Evolutionary conservation across 192 early-diverging fungal species (phyloP).

Genomic region (Fimicolochytrium jonesii): DNA sequence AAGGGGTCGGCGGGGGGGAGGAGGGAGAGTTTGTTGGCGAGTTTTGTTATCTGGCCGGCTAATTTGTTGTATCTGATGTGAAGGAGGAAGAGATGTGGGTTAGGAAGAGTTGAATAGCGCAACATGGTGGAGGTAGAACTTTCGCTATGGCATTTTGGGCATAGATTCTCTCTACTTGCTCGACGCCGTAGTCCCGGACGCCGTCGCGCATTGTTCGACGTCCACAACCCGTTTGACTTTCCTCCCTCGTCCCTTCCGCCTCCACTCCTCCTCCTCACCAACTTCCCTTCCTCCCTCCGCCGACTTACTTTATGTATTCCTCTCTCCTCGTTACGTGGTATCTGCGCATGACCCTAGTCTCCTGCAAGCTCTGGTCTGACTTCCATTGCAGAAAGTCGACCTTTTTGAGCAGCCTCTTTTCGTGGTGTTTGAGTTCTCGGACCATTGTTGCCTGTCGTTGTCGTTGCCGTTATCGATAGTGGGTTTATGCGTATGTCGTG

Average conservation of each 20-base stretch:
- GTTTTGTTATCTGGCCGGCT: conserved; percentile 72
- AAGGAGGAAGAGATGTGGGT: background rate
- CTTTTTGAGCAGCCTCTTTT: conserved; percentile 92
- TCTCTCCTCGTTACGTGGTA: conserved; percentile 87
- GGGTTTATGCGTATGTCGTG: too few species aligned
- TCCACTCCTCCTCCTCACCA: background rate
- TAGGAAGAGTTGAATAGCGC: too few species aligned
- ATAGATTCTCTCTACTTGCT: too few species aligned
- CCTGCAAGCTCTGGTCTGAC: conserved; percentile 73
- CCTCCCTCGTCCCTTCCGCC: too few species aligned
- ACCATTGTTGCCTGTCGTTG: conserved; percentile 34
- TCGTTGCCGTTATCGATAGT: too few species aligned
- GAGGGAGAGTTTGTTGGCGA: conserved; percentile 78
- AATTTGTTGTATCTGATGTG: conserved; percentile 78
- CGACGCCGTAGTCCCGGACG: too few species aligned
- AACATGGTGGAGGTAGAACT: too few species aligned
- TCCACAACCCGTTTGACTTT: too few species aligned
- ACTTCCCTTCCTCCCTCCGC: background rate
- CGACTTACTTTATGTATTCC: conserved; percentile 74
- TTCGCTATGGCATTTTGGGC: too few species aligned
- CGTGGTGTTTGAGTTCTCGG: conserved; percentile 77
- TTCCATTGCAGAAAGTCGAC: conserved; percentile 95
- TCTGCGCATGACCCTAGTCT: conserved; percentile 80
- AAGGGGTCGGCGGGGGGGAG: conserved; percentile 83
- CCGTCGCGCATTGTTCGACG: too few species aligned